Conservation (phyloP, 1,284 basidiomycete species). For the Cutaneotrichosporon mucoides region DNA sequence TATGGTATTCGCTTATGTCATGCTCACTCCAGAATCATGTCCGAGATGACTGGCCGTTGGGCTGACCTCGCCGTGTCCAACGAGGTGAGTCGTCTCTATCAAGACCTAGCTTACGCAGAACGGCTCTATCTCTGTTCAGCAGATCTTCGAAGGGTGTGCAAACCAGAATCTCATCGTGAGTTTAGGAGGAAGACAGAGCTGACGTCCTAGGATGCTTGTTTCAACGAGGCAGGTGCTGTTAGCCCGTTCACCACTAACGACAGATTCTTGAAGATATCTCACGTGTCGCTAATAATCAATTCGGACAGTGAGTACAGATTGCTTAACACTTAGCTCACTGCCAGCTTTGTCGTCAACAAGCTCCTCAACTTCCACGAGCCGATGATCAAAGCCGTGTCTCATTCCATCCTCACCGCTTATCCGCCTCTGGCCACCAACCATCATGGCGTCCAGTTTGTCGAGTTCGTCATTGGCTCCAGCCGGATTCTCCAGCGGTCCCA, state of each 20-base stretch:
- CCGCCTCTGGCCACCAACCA: conserved; percentile 42
- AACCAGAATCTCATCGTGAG: conserved; percentile 38
- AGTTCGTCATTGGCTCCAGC: conserved; percentile 32
- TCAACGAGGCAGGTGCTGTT: conserved; percentile 28
- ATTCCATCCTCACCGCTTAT: conserved; percentile 39
- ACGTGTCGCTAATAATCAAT: conserved; percentile 41
- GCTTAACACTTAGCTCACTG: background rate
- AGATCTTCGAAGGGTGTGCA: conserved; percentile 44
- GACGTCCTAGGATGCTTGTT: conserved; percentile 32
- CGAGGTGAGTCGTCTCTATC: conserved; percentile 23
- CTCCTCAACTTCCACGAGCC: conserved; percentile 31
- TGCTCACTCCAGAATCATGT: conserved; percentile 31
- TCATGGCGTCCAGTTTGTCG: conserved; percentile 45
- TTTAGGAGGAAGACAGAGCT: background rate
- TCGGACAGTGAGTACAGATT: conserved; percentile 36
- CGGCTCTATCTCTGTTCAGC: conserved; percentile 38
- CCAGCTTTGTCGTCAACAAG: conserved; percentile 42
- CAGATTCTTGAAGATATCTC: conserved; percentile 38
- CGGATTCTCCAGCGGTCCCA: conserved; percentile 21
- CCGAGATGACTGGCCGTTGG: conserved; percentile 36
- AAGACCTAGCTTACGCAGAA: too few species aligned
- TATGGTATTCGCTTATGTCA: conserved; percentile 4
- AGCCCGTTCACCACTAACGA: background rate
- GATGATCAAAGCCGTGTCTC: conserved; percentile 24
- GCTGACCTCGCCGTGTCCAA: conserved; percentile 38